A percentile compares a stretch with the other conserved stretches of the same genome.
These are phyloP conservation scores for Geranomyces variabilis DNA, from an alignment of 192 early-diverging fungal genomes.

Conservation along the genomic window DNA sequence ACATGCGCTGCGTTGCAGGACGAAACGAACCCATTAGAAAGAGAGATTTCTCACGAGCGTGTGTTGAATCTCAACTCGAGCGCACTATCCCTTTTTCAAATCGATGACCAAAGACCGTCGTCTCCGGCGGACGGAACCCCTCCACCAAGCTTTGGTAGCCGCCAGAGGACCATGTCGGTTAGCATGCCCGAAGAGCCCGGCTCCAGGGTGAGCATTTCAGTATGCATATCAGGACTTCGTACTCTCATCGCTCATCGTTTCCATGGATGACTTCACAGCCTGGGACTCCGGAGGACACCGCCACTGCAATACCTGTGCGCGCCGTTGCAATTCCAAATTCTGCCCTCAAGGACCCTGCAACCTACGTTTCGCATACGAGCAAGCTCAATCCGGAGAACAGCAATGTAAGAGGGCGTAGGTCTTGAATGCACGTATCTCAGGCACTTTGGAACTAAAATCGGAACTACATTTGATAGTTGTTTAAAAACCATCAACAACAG, in stretches of 20 bases:
- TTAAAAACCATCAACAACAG: constrained; percentile 7
- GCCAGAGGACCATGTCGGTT: neutral
- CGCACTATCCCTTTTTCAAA: neutral
- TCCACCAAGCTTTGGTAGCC: neutral
- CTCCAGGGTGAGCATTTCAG: neutral
- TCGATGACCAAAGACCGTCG: neutral
- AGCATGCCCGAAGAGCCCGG: neutral
- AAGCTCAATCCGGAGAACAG: constrained; percentile 47
- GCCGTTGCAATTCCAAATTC: constrained; percentile 39
- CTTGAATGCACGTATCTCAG: no score
- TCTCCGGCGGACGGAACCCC: neutral
- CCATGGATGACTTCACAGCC: neutral
- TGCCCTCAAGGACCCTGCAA: constrained; percentile 45
- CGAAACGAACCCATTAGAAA: constrained; percentile 26
- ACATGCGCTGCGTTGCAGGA: constrained; percentile 20
- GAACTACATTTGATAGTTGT: no score
- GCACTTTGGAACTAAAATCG: no score
- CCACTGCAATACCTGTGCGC: constrained; percentile 32
- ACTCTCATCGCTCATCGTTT: neutral
- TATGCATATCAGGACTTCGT: neutral
- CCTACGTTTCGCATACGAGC: constrained; percentile 43
- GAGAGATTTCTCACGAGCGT: constrained; percentile 36
- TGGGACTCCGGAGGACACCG: neutral
- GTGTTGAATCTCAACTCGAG: constrained; percentile 14
- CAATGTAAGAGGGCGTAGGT: neutral